Evolutionary conservation across 108 stramenopile genomes (phyloP), one percentile per base, ranked within the genome.

Genomic region (Skeletonema costatum): DNA sequence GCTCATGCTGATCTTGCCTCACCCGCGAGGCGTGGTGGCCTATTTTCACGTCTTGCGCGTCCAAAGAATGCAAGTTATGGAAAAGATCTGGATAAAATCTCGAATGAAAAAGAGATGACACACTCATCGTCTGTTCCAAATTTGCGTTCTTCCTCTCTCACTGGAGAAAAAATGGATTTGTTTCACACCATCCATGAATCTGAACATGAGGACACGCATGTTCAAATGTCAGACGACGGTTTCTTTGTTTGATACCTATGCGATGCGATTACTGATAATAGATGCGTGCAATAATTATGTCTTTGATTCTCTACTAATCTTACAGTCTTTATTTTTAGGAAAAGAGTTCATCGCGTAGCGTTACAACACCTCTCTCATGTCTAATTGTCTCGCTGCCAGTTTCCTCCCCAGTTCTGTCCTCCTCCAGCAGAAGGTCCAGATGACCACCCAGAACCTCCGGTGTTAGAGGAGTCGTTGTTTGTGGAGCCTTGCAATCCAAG

Each of bases 401-500:
- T 63, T 29, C 84, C 84, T 69, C 80, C 80, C 84, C 84, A 85
- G 41, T 70, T 73, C 76, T 80, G 80, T 35, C 72, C 77, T 36
- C 79, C 59, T 32, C 61, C 70, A 42, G 80, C 70, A 33, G 80
- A 77, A 12, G 80, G 75, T 19, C 80, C 76, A n/a, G 75, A 50
- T 68, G 29, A 60, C 14, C 81, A 87, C 1, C 89, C 88, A 33
- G 70, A 78, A 35, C 86, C 87, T 64, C 74, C 66, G 0, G 83
- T 75, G 17, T 83, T 76, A 48, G 81, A 60, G 48, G 81, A 60
- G 21, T 75, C 84, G 48, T 60, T 36, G 48, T 60, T 36, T 32
- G 50, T 71, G 66, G 77, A 67, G 9, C 89, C 89, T 53, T 86
- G 89, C 46, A 90, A 77, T 41, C 89, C 89, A 59, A 90, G 80